A percentile compares a stretch with the other conserved stretches of the same genome.
Conservation (phyloP, 768 basidiomycete species). For the Neoboletus subvelutipes region DNA sequence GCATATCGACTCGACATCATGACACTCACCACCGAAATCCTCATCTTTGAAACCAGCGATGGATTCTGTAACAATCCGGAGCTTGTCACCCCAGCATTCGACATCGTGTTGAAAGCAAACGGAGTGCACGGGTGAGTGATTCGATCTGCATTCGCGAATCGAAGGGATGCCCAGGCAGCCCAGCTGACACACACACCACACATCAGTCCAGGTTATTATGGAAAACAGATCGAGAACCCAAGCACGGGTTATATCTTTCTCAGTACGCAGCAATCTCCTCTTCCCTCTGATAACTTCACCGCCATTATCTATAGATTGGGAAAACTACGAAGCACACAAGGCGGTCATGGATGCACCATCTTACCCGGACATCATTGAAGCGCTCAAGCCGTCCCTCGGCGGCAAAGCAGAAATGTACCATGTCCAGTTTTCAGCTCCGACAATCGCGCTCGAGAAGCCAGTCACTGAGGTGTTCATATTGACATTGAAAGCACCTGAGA, state of each 20-base stretch:
- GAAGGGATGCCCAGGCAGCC: neutral
- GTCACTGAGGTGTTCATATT: constrained; percentile 23
- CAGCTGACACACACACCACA: neutral
- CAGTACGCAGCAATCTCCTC: constrained; percentile 8
- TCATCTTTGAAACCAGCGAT: constrained; percentile 19
- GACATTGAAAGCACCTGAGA: constrained; percentile 23
- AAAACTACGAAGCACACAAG: constrained; percentile 23
- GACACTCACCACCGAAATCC: constrained; percentile 23
- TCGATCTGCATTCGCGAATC: neutral
- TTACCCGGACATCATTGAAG: constrained; percentile 3
- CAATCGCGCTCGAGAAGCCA: constrained; percentile 19
- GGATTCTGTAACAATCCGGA: constrained; percentile 5
- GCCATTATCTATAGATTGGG: constrained; percentile 24
- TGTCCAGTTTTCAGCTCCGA: constrained; percentile 18
- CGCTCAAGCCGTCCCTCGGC: constrained; percentile 6
- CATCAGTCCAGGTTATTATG: constrained; percentile 20
- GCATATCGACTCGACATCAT: neutral
- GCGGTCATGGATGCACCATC: constrained; percentile 2
- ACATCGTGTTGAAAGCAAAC: constrained; percentile 7
- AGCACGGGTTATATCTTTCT: constrained; percentile 15
- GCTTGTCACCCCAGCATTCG: constrained; percentile 2
- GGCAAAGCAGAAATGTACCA: constrained; percentile 18
- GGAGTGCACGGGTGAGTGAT: constrained; percentile 18
- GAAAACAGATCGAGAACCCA: constrained; percentile 21
- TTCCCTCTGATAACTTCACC: neutral